These are phyloP conservation scores for Exobasidium rhododendri DNA, from an alignment of 1,284 basidiomycete genomes.

Conservation along the genomic window DNA sequence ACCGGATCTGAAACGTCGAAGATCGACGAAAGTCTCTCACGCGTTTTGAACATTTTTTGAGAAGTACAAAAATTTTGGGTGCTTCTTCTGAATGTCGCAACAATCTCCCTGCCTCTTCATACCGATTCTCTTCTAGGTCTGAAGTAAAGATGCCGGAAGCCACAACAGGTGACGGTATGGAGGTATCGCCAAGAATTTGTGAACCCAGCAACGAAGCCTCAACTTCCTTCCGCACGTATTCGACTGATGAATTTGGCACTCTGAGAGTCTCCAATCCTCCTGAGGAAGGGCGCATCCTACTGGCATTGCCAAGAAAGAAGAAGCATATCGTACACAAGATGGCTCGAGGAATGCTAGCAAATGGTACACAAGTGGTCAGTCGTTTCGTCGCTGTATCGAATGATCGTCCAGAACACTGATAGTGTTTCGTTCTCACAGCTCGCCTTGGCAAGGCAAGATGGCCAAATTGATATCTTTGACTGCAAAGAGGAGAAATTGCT, in stretches of 20 bases:
- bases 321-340: constrained; percentile 6
- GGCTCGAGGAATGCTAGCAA: constrained; percentile 6
- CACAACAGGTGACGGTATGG: neutral
- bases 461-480: constrained; percentile 31
- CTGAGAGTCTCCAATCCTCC: neutral
- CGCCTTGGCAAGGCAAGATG: constrained; percentile 38
- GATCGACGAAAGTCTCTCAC: no score
- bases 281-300: neutral
- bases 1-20: no score
- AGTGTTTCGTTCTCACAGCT: constrained; percentile 16
- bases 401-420: neutral
- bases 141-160: neutral
- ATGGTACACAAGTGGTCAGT: constrained; percentile 11
- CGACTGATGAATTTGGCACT: neutral
- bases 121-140: no score
- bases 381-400: neutral
- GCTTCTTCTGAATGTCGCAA: no score
- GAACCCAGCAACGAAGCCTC: neutral
- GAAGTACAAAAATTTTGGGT: no score
- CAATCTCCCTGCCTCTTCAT: no score
- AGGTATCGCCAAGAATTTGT: neutral
- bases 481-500: constrained; percentile 4
- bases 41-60: no score
- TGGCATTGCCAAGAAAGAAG: neutral
- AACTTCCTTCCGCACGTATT: neutral